phyloP scores from a whole-genome alignment of 2,329 filamentous ascomycete genomes.

The Fonsecaea erecta region DNA sequence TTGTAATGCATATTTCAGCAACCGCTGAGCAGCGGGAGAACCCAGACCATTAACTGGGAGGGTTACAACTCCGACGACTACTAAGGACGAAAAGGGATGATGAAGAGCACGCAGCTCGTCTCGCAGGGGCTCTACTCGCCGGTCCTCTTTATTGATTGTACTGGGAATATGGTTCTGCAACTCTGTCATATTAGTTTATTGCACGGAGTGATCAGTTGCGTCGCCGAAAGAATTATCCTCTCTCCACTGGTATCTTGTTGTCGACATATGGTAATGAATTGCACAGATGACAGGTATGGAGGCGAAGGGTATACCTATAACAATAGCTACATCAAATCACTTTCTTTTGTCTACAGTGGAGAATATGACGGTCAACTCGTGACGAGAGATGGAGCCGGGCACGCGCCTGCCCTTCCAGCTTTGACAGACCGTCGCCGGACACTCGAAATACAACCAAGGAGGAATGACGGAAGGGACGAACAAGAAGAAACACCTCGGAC shows the following conservation, averaged over 20 bases:
- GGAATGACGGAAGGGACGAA: conserved; percentile 3
- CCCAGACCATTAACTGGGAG: conserved; percentile 12
- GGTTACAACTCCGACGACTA: conserved; percentile 12
- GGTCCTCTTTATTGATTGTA: conserved; percentile 40
- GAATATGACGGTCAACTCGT: not conserved
- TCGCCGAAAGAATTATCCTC: conserved; percentile 9
- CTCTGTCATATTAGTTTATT: conserved; percentile 41
- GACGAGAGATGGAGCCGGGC: not conserved
- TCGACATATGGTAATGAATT: conserved; percentile 6
- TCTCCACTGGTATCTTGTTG: conserved; percentile 13
- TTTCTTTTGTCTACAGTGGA: conserved; percentile 20
- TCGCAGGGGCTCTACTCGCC: conserved; percentile 28
- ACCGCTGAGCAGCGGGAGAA: conserved; percentile 12
- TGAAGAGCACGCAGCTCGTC: conserved; percentile 25
- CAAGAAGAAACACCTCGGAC: conserved; percentile 29
- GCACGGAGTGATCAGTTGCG: conserved; percentile 34
- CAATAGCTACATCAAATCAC: conserved; percentile 11
- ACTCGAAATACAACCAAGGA: conserved; percentile 1
- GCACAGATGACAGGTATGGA: not conserved
- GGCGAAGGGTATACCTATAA: conserved; percentile 5
- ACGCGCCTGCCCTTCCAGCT: not conserved
- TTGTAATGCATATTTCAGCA: conserved; percentile 27
- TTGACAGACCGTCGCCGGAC: not conserved
- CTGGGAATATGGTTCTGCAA: conserved; percentile 34
- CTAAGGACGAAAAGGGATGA: conserved; percentile 13